phyloP scores from a whole-genome alignment of 2,329 filamentous ascomycete genomes.

The Neonectria magnoliae region DNA sequence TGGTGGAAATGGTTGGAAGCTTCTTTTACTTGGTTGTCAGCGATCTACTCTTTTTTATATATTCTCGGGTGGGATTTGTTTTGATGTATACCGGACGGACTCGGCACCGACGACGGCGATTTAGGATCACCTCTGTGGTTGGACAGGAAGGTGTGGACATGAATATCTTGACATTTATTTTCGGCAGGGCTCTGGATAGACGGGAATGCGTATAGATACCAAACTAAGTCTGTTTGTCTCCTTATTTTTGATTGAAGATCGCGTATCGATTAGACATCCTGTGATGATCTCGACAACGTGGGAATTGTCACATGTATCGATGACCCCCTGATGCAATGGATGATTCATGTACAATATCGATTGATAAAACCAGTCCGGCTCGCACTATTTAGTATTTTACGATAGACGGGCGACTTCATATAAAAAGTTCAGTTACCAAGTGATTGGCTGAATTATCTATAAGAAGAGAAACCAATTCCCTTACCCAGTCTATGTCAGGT shows the following conservation, averaged over 20 bases:
- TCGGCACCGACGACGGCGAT: constrained; percentile 29
- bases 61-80: constrained; percentile 13
- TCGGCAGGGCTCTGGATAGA: constrained; percentile 40
- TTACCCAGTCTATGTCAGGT: neutral
- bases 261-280: neutral
- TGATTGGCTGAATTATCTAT: neutral
- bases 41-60: constrained; percentile 14
- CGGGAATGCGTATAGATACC: constrained; percentile 45
- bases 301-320: neutral
- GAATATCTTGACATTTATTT: constrained; percentile 21
- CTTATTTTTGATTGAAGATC: constrained; percentile 1
- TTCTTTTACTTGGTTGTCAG: constrained; percentile 26
- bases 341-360: too few species aligned
- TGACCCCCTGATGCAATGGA: neutral
- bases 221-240: constrained; percentile 36
- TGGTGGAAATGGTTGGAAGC: constrained; percentile 9
- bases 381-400: neutral
- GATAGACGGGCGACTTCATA: neutral
- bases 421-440: neutral
- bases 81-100: constrained; percentile 23
- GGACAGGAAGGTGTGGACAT: constrained; percentile 24
- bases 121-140: constrained; percentile 24
- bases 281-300: constrained; percentile 12
- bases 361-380: neutral
- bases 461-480: neutral